These are phyloP conservation scores for Apiospora sp. DNA, from an alignment of 2,329 filamentous ascomycete species.

Conservation along the genomic window DNA sequence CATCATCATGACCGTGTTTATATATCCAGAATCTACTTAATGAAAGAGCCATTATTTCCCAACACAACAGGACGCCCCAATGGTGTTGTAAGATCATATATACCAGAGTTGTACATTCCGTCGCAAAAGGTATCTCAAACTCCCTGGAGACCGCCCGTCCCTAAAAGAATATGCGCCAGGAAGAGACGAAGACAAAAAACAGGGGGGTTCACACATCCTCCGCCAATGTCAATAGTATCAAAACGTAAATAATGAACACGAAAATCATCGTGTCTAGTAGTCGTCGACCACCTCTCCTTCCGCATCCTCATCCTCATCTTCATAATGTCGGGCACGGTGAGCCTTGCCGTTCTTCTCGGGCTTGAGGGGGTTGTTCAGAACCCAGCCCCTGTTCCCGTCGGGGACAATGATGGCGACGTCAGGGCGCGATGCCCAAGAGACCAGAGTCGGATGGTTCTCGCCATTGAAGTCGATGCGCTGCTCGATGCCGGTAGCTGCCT, in stretches of 20 bases:
- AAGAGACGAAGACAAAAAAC: background rate
- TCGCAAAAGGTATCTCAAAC: slow-evolving; percentile 14
- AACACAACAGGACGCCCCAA: slow-evolving; percentile 3
- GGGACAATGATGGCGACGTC: slow-evolving; percentile 40
- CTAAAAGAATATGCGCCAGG: background rate
- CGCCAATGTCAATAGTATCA: background rate
- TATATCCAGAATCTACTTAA: background rate
- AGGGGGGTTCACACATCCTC: background rate
- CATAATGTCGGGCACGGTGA: slow-evolving; percentile 26
- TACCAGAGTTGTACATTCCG: background rate
- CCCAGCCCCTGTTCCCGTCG: slow-evolving; percentile 36
- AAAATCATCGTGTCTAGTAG: background rate
- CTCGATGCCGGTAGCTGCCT: slow-evolving; percentile 47
- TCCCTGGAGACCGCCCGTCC: background rate
- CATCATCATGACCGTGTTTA: background rate
- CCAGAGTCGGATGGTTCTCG: slow-evolving; percentile 38
- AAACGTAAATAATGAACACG: background rate
- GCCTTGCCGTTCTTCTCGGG: slow-evolving; percentile 26
- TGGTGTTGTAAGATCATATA: background rate
- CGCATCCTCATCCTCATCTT: slow-evolving; percentile 37
- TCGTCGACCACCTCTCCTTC: slow-evolving; percentile 41
- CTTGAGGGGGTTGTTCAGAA: slow-evolving; percentile 41
- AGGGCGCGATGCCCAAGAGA: slow-evolving; percentile 40
- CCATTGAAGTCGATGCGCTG: slow-evolving; percentile 37
- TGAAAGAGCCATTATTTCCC: background rate